phyloP scores from a whole-genome alignment of 2,329 filamentous ascomycete genomes.

The Neonectria magnoliae region DNA sequence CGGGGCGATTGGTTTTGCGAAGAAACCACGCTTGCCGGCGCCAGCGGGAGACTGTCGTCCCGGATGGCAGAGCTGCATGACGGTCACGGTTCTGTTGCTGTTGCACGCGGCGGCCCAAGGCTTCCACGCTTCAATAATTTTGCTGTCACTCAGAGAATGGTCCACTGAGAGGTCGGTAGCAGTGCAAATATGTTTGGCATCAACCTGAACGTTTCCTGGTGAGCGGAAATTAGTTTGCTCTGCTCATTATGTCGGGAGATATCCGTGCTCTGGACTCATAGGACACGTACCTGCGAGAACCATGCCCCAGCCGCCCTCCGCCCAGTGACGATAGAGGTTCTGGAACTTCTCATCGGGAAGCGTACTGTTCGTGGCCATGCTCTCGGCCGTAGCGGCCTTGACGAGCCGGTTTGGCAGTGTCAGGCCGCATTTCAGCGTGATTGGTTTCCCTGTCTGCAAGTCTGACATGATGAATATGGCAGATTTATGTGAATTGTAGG shows the following conservation, averaged over 20 bases:
- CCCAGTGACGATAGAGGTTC: constrained; percentile 60
- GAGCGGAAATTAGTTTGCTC: neutral
- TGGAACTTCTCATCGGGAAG: constrained; percentile 54
- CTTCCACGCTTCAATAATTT: constrained; percentile 45
- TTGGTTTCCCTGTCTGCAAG: neutral
- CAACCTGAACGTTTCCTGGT: constrained; percentile 3
- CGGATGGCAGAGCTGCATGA: constrained; percentile 57
- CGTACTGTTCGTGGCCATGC: constrained; percentile 1
- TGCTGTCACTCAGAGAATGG: constrained; percentile 8
- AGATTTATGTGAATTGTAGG: neutral
- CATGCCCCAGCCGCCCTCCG: constrained; percentile 59
- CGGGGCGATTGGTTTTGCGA: constrained; percentile 52
- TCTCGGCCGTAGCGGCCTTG: constrained; percentile 62
- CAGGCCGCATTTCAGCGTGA: constrained; percentile 63
- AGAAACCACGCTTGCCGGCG: constrained; percentile 47
- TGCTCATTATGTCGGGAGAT: neutral
- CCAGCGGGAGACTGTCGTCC: constrained; percentile 54
- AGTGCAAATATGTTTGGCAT: constrained; percentile 13
- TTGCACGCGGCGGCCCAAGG: constrained; percentile 48
- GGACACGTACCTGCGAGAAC: constrained; percentile 50
- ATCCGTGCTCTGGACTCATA: neutral
- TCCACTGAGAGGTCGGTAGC: constrained; percentile 13
- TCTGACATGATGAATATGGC: neutral
- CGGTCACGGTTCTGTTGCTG: constrained; percentile 45
- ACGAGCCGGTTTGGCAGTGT: constrained; percentile 63